Evolutionary conservation across 331 rosid species (phyloP), one percentile per base, ranked within the genome.

Genomic region (Quercus phellos): DNA sequence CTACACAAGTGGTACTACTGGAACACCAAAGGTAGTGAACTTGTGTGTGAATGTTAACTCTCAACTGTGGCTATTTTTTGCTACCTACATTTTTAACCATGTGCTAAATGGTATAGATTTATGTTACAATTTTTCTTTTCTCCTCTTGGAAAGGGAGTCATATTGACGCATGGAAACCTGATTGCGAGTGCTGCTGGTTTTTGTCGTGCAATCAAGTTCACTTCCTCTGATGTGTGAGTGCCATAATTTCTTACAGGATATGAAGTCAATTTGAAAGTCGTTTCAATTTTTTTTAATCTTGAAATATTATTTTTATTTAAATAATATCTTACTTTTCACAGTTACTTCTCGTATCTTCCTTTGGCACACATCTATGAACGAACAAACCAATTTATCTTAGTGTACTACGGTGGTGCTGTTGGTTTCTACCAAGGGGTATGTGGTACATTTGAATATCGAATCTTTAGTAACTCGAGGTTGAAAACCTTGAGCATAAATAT

Each of bases 381-480:
- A 84, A 85, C 92, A 69, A 95, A 95, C 86, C 99, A 95, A 84
- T 85, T 90, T 79, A 67, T 87, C 85, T 34, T 79, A 16, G 89
- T 78, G 84, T 76, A 89, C 83, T 95, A 81, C 22, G 99, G 99
- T 55, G 68, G 81, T 77, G 98, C 98, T 55, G 92, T 95, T 84
- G 99, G 99, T 67, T 95, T 95, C 92, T 95, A 84, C 84, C 99
- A 95, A 81, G 99, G 98, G 92, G 99, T 93, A 86, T 60, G 96
- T 70, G 5, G 53, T 75, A 78, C 55, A 51, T 34, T 51, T 61
- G 27, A 54, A 61, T 24, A 26, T 60, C 0, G 16, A 26, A 4
- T 61, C 14, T 61, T 55, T 56, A 2, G 29, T 61, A 27, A 27
- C 38, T 61, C 0, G 17, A 21, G 64, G 12, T 58, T 58, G 64